Conservation (phyloP, 129 eudicot species). For the Silybum marianum region DNA sequence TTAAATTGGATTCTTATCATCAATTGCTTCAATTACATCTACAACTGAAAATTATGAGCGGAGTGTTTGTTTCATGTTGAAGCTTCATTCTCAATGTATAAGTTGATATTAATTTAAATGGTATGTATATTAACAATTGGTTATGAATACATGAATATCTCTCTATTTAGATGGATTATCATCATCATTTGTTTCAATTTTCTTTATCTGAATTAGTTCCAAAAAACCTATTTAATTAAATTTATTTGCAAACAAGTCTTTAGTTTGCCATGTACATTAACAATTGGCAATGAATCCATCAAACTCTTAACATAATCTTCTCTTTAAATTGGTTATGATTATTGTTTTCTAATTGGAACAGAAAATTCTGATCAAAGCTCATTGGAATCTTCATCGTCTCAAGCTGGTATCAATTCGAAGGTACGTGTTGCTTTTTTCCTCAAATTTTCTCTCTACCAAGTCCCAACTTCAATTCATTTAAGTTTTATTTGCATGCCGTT, state of each 20-base stretch:
- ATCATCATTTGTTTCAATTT: not conserved
- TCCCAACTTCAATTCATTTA: no score
- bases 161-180: no score
- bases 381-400: not conserved
- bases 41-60: not conserved
- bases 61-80: not conserved
- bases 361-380: not conserved
- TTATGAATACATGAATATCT: no score
- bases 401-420: not conserved
- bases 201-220: not conserved
- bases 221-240: not conserved
- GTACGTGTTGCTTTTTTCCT: not conserved
- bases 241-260: not conserved
- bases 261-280: not conserved
- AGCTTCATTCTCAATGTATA: not conserved
- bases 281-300: not conserved
- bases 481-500: no score
- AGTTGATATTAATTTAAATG: not conserved
- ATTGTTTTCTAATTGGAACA: not conserved
- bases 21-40: not conserved
- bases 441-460: no score
- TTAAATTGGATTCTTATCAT: not conserved
- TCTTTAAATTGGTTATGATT: not conserved
- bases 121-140: not conserved
- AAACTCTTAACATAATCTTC: not conserved